phyloP scores from a whole-genome alignment of 176 grass and related monocot genomes.

The Eleusine indica region DNA sequence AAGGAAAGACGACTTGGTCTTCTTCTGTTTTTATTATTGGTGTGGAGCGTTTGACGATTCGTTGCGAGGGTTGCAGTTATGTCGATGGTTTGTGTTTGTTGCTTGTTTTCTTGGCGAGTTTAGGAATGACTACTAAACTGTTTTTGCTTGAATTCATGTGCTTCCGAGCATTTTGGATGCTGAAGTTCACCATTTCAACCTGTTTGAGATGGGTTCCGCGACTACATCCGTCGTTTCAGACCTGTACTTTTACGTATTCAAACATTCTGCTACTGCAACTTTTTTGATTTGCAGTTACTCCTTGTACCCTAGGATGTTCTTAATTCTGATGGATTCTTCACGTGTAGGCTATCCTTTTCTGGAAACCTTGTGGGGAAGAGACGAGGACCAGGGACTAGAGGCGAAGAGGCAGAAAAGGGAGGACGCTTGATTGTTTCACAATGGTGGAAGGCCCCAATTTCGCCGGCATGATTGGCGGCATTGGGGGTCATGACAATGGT shows the following conservation, averaged over 20 bases:
- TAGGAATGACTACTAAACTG: not conserved
- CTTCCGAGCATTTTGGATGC: not conserved
- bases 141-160: not conserved
- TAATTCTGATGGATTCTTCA: not conserved
- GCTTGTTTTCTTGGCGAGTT: not conserved
- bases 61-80: not conserved
- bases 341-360: not conserved
- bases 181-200: not conserved
- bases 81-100: not conserved
- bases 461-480: conserved; percentile 46
- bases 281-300: not conserved
- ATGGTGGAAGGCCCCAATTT: conserved; percentile 63
- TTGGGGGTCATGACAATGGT: conserved; percentile 28
- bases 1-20: not conserved
- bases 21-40: not conserved
- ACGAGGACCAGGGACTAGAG: not conserved
- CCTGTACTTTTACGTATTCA: not conserved
- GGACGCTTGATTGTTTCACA: not conserved
- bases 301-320: not conserved
- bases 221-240: not conserved
- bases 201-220: not conserved
- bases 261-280: not conserved
- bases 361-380: not conserved
- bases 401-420: not conserved
- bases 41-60: not conserved